phyloP scores from a whole-genome alignment of 495 filamentous ascomycete genomes.

The Acidomyces sp. region DNA sequence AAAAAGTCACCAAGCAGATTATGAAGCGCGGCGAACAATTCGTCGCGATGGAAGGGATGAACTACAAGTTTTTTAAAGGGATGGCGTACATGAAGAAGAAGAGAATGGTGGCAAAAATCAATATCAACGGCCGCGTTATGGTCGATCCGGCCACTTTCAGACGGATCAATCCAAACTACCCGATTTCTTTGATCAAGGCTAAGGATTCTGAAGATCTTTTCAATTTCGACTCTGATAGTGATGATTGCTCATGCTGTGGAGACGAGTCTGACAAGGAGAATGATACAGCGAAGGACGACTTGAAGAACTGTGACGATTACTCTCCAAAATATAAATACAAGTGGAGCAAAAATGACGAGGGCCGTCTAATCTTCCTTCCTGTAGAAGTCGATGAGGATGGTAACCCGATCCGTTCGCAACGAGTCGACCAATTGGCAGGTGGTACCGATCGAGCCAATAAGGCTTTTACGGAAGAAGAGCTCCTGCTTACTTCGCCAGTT shows the following conservation, averaged over 20 bases:
- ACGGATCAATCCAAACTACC: constrained; percentile 80
- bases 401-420: constrained; percentile 51
- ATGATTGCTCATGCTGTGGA: constrained; percentile 35
- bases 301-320: constrained; percentile 21
- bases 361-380: constrained; percentile 44
- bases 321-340: constrained; percentile 47
- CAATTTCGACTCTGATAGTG: constrained; percentile 39
- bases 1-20: constrained; percentile 49
- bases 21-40: constrained; percentile 82
- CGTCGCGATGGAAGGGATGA: constrained; percentile 63
- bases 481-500: constrained; percentile 78
- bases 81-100: constrained; percentile 78
- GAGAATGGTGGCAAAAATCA: constrained; percentile 65
- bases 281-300: constrained; percentile 12
- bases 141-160: constrained; percentile 78
- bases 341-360: constrained; percentile 50
- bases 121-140: constrained; percentile 86
- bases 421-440: constrained; percentile 42
- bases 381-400: constrained; percentile 49
- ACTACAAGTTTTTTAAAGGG: constrained; percentile 74
- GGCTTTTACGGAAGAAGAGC: constrained; percentile 67
- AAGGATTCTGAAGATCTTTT: constrained; percentile 53
- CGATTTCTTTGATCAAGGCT: constrained; percentile 63
- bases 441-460: constrained; percentile 31
- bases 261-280: constrained; percentile 28